Conservation (phyloP, 371 early-diverging fungal genomes). For the Dichotomocladium elegans region DNA sequence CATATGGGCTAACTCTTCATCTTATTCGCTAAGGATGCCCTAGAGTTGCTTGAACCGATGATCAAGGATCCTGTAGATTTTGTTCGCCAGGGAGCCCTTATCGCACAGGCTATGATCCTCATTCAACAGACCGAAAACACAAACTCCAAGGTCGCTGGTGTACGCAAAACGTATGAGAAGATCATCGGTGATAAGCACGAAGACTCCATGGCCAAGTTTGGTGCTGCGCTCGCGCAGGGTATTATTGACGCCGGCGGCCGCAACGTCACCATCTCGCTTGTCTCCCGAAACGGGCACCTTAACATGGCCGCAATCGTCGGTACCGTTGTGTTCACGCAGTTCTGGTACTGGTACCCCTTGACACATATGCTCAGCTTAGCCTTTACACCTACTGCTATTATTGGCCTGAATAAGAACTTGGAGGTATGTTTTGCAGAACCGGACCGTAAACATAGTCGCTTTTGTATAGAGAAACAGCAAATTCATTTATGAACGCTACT, state of each 20-base stretch:
- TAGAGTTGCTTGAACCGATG: constrained; percentile 97
- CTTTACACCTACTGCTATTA: constrained; percentile 93
- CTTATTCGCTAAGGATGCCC: constrained; percentile 65
- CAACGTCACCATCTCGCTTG: constrained; percentile 93
- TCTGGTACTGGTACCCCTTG: constrained; percentile 99
- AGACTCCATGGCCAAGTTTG: constrained; percentile 94
- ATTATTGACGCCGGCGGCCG: constrained; percentile 97
- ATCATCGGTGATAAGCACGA: constrained; percentile 93
- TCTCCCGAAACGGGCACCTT: constrained; percentile 84
- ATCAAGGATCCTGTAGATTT: constrained; percentile 96
- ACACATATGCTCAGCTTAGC: constrained; percentile 92
- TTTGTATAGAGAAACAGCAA: not conserved
- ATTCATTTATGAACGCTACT: not conserved
- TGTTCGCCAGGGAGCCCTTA: constrained; percentile 98
- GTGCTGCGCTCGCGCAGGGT: constrained; percentile 97
- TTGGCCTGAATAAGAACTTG: constrained; percentile 89
- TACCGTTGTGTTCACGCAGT: constrained; percentile 96
- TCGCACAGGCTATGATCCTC: constrained; percentile 96
- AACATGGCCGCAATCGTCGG: constrained; percentile 96
- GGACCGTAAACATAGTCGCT: not conserved
- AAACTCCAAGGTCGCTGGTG: constrained; percentile 74
- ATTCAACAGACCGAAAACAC: constrained; percentile 93
- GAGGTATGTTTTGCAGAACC: constrained; percentile 38
- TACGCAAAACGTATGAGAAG: constrained; percentile 83
- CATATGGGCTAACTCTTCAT: not conserved